Conservation (phyloP, 768 basidiomycete genomes). For the Pleurotus platypus region DNA sequence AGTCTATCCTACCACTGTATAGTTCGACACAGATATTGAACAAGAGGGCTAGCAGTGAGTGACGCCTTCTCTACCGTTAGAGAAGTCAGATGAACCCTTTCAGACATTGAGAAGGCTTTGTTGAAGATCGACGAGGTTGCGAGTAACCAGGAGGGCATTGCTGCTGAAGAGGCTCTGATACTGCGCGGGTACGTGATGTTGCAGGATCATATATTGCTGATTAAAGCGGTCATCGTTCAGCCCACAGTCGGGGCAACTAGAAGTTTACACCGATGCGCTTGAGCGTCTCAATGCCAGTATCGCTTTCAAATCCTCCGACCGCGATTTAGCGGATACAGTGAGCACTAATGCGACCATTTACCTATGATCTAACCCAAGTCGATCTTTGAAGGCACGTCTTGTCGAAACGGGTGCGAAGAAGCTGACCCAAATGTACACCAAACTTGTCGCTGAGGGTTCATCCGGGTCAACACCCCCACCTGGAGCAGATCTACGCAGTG, state of each 20-base stretch:
- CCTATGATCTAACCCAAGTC: conserved; percentile 5
- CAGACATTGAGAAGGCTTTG: conserved; percentile 81
- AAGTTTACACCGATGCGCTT: conserved; percentile 64
- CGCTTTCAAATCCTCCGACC: conserved; percentile 66
- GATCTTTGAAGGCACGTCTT: conserved; percentile 49
- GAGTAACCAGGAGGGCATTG: conserved; percentile 70
- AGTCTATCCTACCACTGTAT: conserved; percentile 82
- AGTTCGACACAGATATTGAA: conserved; percentile 74
- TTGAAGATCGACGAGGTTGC: conserved; percentile 77
- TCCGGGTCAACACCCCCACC: conserved; percentile 68
- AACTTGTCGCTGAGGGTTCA: conserved; percentile 82
- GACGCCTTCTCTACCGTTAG: background rate
- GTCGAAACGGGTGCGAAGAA: conserved; percentile 84
- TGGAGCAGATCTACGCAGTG: conserved; percentile 49
- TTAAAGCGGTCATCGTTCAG: conserved; percentile 28
- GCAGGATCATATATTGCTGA: background rate
- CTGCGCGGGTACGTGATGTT: conserved; percentile 58
- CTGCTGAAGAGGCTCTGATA: conserved; percentile 75
- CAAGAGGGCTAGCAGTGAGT: conserved; percentile 66
- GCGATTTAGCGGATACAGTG: conserved; percentile 54
- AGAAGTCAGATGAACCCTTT: background rate
- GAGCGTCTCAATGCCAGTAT: conserved; percentile 77
- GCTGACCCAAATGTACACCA: conserved; percentile 78
- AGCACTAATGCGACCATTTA: background rate
- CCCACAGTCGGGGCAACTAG: conserved; percentile 67